Conservation (phyloP, 495 filamentous ascomycete species). For the Trichocladium antarcticum region DNA sequence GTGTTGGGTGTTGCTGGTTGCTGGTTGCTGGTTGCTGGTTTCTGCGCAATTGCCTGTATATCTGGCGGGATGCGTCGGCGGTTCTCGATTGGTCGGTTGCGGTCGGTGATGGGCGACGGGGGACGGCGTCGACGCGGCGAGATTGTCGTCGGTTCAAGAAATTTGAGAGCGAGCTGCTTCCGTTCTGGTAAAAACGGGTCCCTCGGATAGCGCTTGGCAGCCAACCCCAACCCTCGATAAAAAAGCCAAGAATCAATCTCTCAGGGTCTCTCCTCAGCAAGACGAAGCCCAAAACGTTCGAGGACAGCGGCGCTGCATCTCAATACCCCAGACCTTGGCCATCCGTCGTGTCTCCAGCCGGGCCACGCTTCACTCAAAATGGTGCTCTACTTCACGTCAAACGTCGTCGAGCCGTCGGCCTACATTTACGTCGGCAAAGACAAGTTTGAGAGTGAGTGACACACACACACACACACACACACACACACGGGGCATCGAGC, state of each 20-base stretch:
- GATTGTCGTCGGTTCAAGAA: constrained; percentile 3
- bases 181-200: background rate
- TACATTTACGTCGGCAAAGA: constrained; percentile 96
- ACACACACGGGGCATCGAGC: no score
- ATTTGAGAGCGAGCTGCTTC: constrained; percentile 9
- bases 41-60: no score
- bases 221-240: constrained; percentile 6
- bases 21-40: background rate
- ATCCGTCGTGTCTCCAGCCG: background rate
- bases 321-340: background rate
- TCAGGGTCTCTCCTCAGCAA: background rate
- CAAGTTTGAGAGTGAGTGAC: constrained; percentile 87
- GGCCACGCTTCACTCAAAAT: constrained; percentile 35
- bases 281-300: background rate
- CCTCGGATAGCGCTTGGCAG: background rate
- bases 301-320: background rate
- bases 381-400: constrained; percentile 95
- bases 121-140: constrained; percentile 8
- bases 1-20: no score
- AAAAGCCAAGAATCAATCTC: no score
- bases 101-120: constrained; percentile 2
- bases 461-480: no score
- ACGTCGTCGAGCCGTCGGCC: constrained; percentile 55
- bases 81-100: constrained; percentile 8
- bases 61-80: no score